Conservation (phyloP, 257 asterid species). For the Solanum chiquidenum region DNA sequence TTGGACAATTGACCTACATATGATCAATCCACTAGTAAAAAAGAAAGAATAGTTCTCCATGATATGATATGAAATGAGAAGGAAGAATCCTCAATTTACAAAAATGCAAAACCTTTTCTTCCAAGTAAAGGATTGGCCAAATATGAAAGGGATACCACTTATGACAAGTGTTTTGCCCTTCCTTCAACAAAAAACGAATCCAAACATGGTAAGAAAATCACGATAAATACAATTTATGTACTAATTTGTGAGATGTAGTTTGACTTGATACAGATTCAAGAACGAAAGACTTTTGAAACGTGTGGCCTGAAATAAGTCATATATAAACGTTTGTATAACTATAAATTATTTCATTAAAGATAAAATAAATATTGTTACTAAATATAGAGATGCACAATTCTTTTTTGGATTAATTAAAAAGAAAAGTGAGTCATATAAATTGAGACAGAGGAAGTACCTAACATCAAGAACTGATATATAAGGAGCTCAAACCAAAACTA, state of each 20-base stretch:
- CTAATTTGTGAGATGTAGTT: too few species aligned
- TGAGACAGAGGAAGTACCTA: not conserved
- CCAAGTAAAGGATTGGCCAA: not conserved
- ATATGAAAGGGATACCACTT: not conserved
- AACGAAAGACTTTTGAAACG: too few species aligned
- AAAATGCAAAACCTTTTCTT: not conserved
- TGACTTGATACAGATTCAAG: too few species aligned
- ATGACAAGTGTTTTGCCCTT: not conserved
- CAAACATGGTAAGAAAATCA: not conserved
- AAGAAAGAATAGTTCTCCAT: not conserved
- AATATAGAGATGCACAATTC: too few species aligned
- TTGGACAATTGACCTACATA: not conserved
- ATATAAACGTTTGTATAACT: too few species aligned
- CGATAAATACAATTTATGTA: not conserved
- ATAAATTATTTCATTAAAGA: too few species aligned
- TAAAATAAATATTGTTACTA: too few species aligned
- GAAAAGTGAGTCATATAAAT: not conserved
- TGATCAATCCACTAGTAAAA: not conserved
- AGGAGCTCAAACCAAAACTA: not conserved
- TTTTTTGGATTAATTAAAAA: too few species aligned
- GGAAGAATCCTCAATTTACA: not conserved
- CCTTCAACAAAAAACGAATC: not conserved
- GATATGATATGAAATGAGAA: not conserved
- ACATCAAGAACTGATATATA: not conserved
- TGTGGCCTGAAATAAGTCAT: too few species aligned